Conservation (phyloP, 2,329 filamentous ascomycete species). For the Penicillium sp. region DNA sequence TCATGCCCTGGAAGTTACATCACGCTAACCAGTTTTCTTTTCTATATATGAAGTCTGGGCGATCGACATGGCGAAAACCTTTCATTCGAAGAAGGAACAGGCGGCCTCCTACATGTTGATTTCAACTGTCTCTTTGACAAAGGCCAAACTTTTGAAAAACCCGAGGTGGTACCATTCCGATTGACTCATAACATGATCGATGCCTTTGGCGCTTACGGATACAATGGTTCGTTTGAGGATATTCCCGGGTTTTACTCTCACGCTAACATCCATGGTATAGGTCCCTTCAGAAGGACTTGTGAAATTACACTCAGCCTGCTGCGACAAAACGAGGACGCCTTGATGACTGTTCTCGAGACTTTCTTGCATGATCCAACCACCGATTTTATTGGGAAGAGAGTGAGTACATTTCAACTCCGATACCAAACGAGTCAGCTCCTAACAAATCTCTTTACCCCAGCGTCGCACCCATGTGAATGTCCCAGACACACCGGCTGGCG, state of each 20-base stretch:
- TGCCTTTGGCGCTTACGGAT: slow-evolving; percentile 91
- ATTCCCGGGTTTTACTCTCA: background rate
- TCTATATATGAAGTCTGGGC: slow-evolving; percentile 57
- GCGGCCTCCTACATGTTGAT: slow-evolving; percentile 94
- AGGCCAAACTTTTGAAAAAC: slow-evolving; percentile 89
- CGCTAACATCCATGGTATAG: slow-evolving; percentile 20
- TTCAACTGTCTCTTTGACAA: slow-evolving; percentile 99
- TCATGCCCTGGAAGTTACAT: background rate
- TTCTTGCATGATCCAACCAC: slow-evolving; percentile 97
- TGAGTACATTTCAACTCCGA: slow-evolving; percentile 21
- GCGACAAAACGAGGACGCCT: slow-evolving; percentile 86
- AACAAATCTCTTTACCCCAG: slow-evolving; percentile 24
- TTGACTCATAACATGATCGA: slow-evolving; percentile 98
- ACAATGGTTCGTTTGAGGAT: slow-evolving; percentile 58
- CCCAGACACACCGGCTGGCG: slow-evolving; percentile 69
- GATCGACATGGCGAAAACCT: slow-evolving; percentile 98
- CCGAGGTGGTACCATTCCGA: slow-evolving; percentile 91
- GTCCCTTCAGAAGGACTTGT: slow-evolving; percentile 85
- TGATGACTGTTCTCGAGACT: slow-evolving; percentile 96
- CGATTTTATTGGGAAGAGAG: slow-evolving; percentile 77
- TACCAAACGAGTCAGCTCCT: background rate
- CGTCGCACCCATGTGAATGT: slow-evolving; percentile 52
- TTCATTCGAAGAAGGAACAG: slow-evolving; percentile 87
- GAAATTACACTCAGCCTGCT: slow-evolving; percentile 84
- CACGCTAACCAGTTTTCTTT: background rate